A percentile compares a stretch with the other conserved stretches of the same genome.
Evolutionary conservation across 768 basidiomycete species (phyloP).

Genomic region (Boletales sp.): DNA sequence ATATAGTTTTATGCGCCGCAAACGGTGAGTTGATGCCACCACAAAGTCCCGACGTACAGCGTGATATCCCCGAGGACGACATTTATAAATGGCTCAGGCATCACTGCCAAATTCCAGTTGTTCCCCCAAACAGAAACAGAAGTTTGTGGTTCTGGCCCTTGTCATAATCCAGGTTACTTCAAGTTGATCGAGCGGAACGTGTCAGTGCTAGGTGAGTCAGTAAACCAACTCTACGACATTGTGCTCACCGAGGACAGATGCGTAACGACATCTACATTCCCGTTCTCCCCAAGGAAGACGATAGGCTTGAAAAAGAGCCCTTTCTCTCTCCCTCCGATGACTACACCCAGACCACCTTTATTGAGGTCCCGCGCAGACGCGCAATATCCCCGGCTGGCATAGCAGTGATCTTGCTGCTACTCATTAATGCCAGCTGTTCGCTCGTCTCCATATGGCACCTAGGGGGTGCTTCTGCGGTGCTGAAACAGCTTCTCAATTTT

Average conservation of each 20-base stretch:
- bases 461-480: conserved; percentile 10
- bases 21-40: not conserved
- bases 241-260: conserved; percentile 16
- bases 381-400: conserved; percentile 6
- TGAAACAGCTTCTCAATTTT: conserved; percentile 17
- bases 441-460: conserved; percentile 16
- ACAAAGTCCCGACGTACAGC: no score
- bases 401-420: conserved; percentile 19
- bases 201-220: not conserved
- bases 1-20: not conserved
- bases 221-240: no score
- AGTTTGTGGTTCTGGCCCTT: not conserved
- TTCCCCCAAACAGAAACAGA: no score
- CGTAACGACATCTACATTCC: conserved; percentile 4
- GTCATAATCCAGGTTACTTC: not conserved
- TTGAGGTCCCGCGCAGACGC: conserved; percentile 2
- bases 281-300: conserved; percentile 8
- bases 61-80: not conserved
- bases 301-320: conserved; percentile 14
- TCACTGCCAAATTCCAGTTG: no score
- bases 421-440: conserved; percentile 23
- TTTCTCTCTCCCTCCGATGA: conserved; percentile 10
- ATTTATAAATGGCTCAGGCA: conserved; percentile 3
- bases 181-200: no score
- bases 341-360: not conserved